These are phyloP conservation scores for Camptophora hylomeconis DNA, from an alignment of 2,329 filamentous ascomycete genomes.

Conservation along the genomic window DNA sequence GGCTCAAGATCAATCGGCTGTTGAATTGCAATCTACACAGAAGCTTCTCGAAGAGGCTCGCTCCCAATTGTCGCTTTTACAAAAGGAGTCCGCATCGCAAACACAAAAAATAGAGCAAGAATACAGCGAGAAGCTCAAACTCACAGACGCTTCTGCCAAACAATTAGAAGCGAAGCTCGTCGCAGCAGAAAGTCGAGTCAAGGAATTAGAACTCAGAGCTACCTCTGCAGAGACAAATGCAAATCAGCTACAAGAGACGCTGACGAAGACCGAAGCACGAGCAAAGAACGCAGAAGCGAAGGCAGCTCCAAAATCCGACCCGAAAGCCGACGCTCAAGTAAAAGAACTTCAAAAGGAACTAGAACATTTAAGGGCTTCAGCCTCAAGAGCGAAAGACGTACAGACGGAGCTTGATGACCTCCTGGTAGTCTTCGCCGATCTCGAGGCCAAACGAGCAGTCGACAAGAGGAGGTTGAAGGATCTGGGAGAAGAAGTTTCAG, in stretches of 20 bases:
- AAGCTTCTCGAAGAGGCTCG: constrained; percentile 18
- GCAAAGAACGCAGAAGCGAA: constrained; percentile 22
- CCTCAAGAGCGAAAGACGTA: constrained; percentile 36
- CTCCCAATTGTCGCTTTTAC: too few species aligned
- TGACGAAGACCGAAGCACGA: constrained; percentile 17
- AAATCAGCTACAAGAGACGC: constrained; percentile 6
- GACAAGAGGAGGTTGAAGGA: constrained; percentile 57
- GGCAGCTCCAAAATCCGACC: not conserved
- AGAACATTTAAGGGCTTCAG: constrained; percentile 44
- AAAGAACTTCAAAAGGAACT: constrained; percentile 10
- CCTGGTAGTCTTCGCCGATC: constrained; percentile 65
- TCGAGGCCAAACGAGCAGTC: constrained; percentile 62
- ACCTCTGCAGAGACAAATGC: constrained; percentile 20
- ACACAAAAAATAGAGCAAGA: constrained; percentile 46
- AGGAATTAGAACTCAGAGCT: constrained; percentile 17
- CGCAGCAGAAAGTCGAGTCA: constrained; percentile 25
- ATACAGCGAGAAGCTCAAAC: constrained; percentile 37
- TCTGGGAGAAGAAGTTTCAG: constrained; percentile 59
- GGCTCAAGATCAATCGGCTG: constrained; percentile 7
- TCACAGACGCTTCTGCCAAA: constrained; percentile 24
- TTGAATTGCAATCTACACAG: constrained; percentile 1
- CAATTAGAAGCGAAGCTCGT: constrained; percentile 1
- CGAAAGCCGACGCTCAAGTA: constrained; percentile 1
- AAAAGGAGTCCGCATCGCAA: constrained; percentile 49
- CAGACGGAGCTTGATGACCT: constrained; percentile 71